phyloP scores from a whole-genome alignment of 805 yeast genomes.

The Candida quercuum region DNA sequence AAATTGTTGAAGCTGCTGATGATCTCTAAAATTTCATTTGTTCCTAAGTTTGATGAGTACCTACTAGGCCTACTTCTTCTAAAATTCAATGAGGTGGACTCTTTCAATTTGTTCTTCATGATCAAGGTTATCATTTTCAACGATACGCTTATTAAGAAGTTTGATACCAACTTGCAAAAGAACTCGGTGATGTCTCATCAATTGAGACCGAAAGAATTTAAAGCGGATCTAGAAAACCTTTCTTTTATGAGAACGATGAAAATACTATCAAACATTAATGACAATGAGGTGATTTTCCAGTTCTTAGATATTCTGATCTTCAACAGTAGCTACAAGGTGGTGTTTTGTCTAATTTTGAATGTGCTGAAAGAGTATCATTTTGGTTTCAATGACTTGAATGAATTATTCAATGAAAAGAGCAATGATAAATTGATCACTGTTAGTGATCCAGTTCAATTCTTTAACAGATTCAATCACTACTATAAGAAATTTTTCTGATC shows the following conservation, averaged over 20 bases:
- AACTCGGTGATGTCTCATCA: constrained; percentile 10
- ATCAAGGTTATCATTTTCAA: constrained; percentile 15
- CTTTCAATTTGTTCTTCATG: constrained; percentile 15
- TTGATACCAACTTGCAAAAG: constrained; percentile 13
- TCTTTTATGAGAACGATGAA: constrained; percentile 5
- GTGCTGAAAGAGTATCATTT: constrained; percentile 44
- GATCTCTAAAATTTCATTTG: constrained; percentile 30
- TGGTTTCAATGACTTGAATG: constrained; percentile 36
- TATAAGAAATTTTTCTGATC: constrained; percentile 17
- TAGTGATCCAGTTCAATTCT: constrained; percentile 16
- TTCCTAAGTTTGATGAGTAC: constrained; percentile 28
- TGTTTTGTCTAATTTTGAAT: constrained; percentile 34
- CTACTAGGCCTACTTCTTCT: constrained; percentile 21
- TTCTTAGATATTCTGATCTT: constrained; percentile 17
- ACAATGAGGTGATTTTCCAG: constrained; percentile 9
- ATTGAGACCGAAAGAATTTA: constrained; percentile 6
- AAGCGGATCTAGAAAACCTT: constrained; percentile 7
- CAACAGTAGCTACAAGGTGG: constrained; percentile 30
- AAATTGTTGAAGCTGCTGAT: constrained; percentile 29
- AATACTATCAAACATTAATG: constrained; percentile 7
- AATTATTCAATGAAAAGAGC: constrained; percentile 12
- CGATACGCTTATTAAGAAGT: constrained; percentile 9
- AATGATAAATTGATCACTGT: constrained; percentile 5
- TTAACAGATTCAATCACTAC: constrained; percentile 14
- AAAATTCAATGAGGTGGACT: constrained; percentile 18